A percentile compares a stretch with the other conserved stretches of the same genome.
phyloP scores from a whole-genome alignment of 1,284 basidiomycete genomes.

The Xerocomus minutiporus region DNA sequence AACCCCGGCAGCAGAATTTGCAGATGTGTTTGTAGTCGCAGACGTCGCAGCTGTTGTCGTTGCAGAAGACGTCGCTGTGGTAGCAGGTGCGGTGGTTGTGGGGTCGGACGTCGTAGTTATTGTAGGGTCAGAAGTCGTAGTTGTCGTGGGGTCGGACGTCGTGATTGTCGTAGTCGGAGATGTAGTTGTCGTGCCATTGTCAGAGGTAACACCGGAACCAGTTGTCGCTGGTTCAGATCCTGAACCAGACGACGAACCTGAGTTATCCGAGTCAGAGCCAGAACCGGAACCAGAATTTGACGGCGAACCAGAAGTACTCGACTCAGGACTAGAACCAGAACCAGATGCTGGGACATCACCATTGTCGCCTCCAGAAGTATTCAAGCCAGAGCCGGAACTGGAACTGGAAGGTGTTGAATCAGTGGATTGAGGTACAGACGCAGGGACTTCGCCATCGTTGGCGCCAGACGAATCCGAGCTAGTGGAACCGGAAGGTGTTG shows the following conservation, averaged over 20 bases:
- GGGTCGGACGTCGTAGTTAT: neutral
- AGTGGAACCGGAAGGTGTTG: slow-evolving; percentile 1
- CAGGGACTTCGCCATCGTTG: slow-evolving; percentile 5
- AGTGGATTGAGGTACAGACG: neutral
- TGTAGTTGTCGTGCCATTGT: neutral
- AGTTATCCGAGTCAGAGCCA: neutral
- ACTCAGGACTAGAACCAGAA: neutral
- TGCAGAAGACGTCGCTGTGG: neutral
- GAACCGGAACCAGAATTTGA: neutral
- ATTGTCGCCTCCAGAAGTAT: slow-evolving; percentile 3
- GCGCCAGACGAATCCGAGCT: neutral
- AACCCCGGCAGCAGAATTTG: neutral
- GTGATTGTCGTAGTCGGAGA: neutral
- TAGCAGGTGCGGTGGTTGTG: neutral
- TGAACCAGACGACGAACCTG: neutral
- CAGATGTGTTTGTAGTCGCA: neutral
- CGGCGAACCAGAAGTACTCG: neutral
- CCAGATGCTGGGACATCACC: slow-evolving; percentile 1
- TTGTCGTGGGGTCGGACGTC: too few relatives aligned
- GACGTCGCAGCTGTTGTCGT: neutral
- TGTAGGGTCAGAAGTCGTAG: neutral
- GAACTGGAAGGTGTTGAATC: neutral
- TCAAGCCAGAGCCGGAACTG: neutral
- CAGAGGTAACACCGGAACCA: neutral
- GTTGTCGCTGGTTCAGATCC: slow-evolving; percentile 1